Conservation (phyloP, 73 alveolate genomes). For the Tetrahymena thermophila region DNA sequence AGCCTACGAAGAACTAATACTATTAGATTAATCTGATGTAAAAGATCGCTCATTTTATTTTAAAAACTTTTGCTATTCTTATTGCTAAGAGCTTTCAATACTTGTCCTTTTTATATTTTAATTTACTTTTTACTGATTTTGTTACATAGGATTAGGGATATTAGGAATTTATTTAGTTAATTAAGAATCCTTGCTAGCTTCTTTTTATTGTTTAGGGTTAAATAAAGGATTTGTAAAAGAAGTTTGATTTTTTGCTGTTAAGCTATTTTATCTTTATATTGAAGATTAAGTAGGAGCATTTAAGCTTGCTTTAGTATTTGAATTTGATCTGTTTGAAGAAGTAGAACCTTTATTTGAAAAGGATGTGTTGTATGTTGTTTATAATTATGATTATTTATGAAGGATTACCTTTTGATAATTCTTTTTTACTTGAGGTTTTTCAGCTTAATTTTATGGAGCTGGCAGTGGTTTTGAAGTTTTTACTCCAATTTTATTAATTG, state of each 20-base stretch:
- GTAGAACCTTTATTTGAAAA: background rate
- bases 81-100: background rate
- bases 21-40: background rate
- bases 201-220: background rate
- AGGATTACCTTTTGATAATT: background rate
- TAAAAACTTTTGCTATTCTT: background rate
- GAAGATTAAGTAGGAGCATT: background rate
- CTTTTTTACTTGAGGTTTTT: background rate
- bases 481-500: background rate
- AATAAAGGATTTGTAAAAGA: background rate
- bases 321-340: background rate
- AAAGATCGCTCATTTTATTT: background rate
- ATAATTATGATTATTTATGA: background rate
- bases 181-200: background rate
- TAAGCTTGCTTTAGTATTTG: background rate
- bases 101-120: background rate
- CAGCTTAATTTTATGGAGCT: background rate
- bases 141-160: background rate
- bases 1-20: background rate
- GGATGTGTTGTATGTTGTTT: background rate
- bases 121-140: background rate
- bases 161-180: background rate
- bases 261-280: background rate
- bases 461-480: background rate
- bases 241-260: background rate